Evolutionary conservation across 164 flowering plant genomes (phyloP).

Genomic region (Magnolia changhungtana): DNA sequence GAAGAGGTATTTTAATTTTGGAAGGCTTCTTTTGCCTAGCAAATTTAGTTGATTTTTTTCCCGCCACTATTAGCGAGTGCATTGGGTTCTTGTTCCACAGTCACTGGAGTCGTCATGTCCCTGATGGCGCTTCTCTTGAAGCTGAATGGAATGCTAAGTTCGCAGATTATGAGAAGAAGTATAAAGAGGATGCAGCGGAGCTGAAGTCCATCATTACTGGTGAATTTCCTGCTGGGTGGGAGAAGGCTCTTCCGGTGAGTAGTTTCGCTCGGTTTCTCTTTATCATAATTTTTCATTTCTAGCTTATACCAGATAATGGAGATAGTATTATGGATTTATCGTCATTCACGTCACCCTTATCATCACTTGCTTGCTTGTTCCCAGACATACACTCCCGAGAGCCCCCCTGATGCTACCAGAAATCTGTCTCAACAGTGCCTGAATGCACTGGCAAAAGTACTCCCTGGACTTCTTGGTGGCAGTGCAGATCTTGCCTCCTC

Average conservation of each 20-base stretch:
- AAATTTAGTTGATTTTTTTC: not conserved
- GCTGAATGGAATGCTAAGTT: conserved; percentile 94
- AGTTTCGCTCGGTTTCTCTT: not conserved
- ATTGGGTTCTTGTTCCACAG: conserved; percentile 27
- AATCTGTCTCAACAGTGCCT: conserved; percentile 75
- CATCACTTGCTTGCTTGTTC: not conserved
- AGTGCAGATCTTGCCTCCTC: conserved; percentile 99
- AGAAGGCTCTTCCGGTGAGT: conserved; percentile 96
- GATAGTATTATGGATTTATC: not conserved
- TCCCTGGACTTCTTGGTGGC: conserved; percentile 95
- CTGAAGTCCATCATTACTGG: conserved; percentile 66
- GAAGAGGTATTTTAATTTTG: conserved; percentile 47
- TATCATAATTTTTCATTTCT: not conserved
- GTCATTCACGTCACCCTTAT: not conserved
- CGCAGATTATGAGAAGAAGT: conserved; percentile 90
- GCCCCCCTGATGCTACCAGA: conserved; percentile 89
- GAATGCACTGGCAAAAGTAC: conserved; percentile 82
- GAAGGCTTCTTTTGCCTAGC: not conserved
- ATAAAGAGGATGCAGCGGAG: conserved; percentile 80
- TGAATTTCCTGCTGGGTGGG: conserved; percentile 90
- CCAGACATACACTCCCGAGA: conserved; percentile 93
- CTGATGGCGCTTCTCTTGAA: conserved; percentile 83
- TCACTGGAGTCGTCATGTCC: conserved; percentile 91
- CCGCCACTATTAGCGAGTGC: not conserved
- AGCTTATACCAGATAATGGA: not conserved